Evolutionary conservation across 2,329 filamentous ascomycete species (phyloP), one percentile per base, ranked within the genome.

Genomic region (Bipolaris cookei): DNA sequence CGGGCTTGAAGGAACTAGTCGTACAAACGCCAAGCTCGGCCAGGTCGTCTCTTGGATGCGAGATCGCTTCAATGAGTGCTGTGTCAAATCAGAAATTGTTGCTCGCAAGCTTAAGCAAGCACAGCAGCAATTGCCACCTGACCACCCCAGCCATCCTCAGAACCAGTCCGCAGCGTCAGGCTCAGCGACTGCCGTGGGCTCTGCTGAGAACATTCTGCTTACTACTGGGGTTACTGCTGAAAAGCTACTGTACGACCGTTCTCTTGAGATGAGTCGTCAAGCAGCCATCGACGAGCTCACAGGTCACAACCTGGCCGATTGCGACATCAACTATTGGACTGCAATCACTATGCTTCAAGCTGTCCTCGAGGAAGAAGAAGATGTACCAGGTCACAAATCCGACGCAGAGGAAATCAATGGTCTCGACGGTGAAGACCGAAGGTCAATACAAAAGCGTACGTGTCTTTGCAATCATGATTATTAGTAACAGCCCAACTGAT

Each of bases 211-310:
- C 50, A 92, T 97, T 23, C 86, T 90, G 45, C 83, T 99, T 23
- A 96, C 91, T 13, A 87, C 91, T 2, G 95, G 94, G 1, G 88
- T 97, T 54, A 97, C 92, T 20, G 95, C 95, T 0, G 95, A 98
- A 79, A 97, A 93, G 78, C 82, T 99, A 43, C 97, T 99, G 92
- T 99, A 97, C 73, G 95, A 99, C 67, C 90, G 95, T 44, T 95
- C 95, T 0, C 81, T 98, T 20, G 95, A 99, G 75, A 98, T 99
- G 95, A 97, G 92, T 74, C 88, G 92, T 50, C 88, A 91, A 3
- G 94, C 95, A 6, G 95, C 95, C 6, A 95, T 98, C 71, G 96
- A 96, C 68, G 95, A 99, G 78, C 90, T 99, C 47, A 92, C 95
- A 1, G 92, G 94, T 55, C 91, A 95, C 61, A 93, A 98, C 75